These are phyloP conservation scores for Boletus rufocinnamomeus DNA, from an alignment of 768 basidiomycete species.

Conservation along the genomic window DNA sequence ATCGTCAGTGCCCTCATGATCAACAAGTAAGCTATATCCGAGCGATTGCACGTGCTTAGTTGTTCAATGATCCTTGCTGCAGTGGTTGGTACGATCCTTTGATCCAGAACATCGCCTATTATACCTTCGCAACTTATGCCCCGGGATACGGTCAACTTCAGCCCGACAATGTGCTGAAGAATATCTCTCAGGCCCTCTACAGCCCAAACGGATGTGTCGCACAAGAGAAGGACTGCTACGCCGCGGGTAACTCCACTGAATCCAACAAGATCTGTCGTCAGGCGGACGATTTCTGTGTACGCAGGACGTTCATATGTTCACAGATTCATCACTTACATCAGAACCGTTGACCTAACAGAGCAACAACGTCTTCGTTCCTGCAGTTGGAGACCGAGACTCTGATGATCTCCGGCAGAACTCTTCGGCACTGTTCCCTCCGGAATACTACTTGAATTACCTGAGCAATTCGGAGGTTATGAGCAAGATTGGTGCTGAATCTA, in stretches of 20 bases:
- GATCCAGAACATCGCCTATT: constrained; percentile 60
- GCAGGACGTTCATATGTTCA: constrained; percentile 19
- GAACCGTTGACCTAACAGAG: constrained; percentile 31
- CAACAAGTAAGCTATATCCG: constrained; percentile 47
- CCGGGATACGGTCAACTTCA: constrained; percentile 70
- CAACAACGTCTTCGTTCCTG: constrained; percentile 50
- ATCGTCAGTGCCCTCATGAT: constrained; percentile 63
- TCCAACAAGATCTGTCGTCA: constrained; percentile 52
- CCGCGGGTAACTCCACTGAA: constrained; percentile 46
- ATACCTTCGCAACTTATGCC: constrained; percentile 60
- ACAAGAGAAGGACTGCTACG: constrained; percentile 58
- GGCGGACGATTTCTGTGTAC: constrained; percentile 60
- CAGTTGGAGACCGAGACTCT: constrained; percentile 52
- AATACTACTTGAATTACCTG: constrained; percentile 55
- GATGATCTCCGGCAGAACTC: constrained; percentile 61
- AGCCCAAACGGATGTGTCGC: constrained; percentile 51
- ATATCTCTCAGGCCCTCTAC: constrained; percentile 53
- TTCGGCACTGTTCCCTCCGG: constrained; percentile 54
- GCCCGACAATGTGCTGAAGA: constrained; percentile 43
- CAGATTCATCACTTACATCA: background rate
- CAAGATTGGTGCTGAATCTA: constrained; percentile 53
- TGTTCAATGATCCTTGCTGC: background rate
- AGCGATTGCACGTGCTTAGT: background rate
- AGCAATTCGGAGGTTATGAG: constrained; percentile 36
- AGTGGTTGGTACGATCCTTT: constrained; percentile 71